Evolutionary conservation across 495 filamentous ascomycete genomes (phyloP).

Genomic region (Neurospora sublineolata): DNA sequence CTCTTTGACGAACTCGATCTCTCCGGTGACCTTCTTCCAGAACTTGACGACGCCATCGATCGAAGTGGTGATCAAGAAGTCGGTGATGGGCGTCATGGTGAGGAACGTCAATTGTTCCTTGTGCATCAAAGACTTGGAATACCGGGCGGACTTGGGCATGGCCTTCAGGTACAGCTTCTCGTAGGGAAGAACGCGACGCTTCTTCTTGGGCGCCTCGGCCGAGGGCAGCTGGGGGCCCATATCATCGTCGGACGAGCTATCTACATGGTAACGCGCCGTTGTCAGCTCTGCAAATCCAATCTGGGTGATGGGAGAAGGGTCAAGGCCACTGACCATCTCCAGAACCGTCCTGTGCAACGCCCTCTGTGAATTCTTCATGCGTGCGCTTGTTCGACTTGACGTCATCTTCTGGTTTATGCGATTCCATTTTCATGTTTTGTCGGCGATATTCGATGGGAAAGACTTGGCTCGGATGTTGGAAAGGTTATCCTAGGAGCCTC

Average conservation of each 20-base stretch:
- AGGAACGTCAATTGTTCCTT: conserved; percentile 83
- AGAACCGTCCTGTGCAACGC: conserved; percentile 19
- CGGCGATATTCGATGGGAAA: neutral
- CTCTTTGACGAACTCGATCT: conserved; percentile 96
- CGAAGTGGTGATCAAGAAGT: conserved; percentile 89
- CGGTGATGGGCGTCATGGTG: conserved; percentile 77
- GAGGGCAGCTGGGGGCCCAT: conserved; percentile 81
- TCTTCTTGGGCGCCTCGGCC: conserved; percentile 69
- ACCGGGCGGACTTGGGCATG: conserved; percentile 68
- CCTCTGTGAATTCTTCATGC: conserved; percentile 30
- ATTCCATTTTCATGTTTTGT: conserved; percentile 7
- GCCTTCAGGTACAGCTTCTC: conserved; percentile 91
- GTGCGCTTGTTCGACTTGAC: conserved; percentile 34
- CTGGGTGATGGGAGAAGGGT: neutral
- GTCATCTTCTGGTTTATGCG: conserved; percentile 17
- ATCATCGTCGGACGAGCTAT: conserved; percentile 81
- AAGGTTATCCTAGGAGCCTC: neutral
- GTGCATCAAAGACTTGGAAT: conserved; percentile 98
- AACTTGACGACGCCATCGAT: conserved; percentile 93
- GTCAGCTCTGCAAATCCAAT: conserved; percentile 4
- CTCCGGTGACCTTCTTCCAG: conserved; percentile 90
- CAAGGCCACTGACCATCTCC: conserved; percentile 17
- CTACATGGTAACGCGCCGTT: conserved; percentile 20
- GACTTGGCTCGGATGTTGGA: neutral
- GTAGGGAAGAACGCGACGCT: conserved; percentile 79